phyloP scores from a whole-genome alignment of 768 basidiomycete species.

The Clathrus columnatus region DNA sequence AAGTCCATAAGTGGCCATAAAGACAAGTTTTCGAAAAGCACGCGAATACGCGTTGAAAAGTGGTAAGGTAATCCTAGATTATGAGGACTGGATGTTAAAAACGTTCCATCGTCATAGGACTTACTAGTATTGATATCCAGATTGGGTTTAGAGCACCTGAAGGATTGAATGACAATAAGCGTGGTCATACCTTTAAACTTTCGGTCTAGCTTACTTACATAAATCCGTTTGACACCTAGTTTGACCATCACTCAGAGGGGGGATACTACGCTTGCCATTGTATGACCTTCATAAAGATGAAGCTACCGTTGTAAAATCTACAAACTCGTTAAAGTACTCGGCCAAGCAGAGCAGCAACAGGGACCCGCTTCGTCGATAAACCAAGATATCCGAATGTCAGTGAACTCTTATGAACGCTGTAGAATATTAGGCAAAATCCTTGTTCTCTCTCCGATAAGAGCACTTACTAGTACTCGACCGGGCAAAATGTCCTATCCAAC shows the following conservation, averaged over 20 bases:
- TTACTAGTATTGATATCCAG: constrained; percentile 75
- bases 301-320: constrained; percentile 38
- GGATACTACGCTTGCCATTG: constrained; percentile 58
- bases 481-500: constrained; percentile 61
- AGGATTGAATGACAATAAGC: constrained; percentile 35
- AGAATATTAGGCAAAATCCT: not conserved
- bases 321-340: constrained; percentile 35
- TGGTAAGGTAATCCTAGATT: constrained; percentile 77
- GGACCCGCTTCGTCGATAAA: constrained; percentile 41
- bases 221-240: constrained; percentile 65
- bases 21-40: constrained; percentile 58
- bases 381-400: constrained; percentile 79
- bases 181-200: not conserved
- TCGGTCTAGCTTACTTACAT: constrained; percentile 46
- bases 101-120: too few species aligned
- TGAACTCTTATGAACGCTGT: constrained; percentile 66
- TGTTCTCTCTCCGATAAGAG: not conserved
- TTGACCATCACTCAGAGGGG: constrained; percentile 73
- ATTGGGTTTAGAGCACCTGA: constrained; percentile 67
- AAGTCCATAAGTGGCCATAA: constrained; percentile 61
- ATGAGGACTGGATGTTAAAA: constrained; percentile 53
- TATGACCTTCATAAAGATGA: constrained; percentile 80
- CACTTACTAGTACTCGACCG: constrained; percentile 69
- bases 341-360: constrained; percentile 86
- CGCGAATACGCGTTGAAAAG: constrained; percentile 78